phyloP scores from a whole-genome alignment of 805 yeast species.

The Starmerella roubikii region DNA sequence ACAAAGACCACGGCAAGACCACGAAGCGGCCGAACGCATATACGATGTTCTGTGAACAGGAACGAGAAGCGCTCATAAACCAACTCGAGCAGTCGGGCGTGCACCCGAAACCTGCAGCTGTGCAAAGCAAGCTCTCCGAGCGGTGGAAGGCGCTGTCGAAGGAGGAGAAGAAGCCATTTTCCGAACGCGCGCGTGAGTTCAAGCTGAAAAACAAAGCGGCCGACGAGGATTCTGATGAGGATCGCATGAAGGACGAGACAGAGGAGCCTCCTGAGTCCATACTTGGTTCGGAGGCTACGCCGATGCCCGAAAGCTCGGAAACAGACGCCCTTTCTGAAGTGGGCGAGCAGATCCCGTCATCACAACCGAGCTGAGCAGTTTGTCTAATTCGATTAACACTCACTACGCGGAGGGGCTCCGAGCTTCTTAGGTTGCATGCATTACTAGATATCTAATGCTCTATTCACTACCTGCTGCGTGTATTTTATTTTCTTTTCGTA shows the following conservation, averaged over 20 bases:
- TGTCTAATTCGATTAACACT: too few relatives aligned
- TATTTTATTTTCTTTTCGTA: too few relatives aligned
- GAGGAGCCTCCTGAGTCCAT: constrained; percentile 7
- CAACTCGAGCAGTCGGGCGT: constrained; percentile 32
- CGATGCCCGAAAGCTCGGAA: neutral
- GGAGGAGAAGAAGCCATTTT: constrained; percentile 17
- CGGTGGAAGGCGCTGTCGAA: constrained; percentile 58
- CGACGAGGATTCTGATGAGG: constrained; percentile 11
- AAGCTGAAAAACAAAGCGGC: constrained; percentile 7
- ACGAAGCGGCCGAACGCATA: constrained; percentile 47
- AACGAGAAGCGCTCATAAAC: constrained; percentile 56
- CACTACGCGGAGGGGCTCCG: too few relatives aligned
- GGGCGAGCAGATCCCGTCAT: neutral
- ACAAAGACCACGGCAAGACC: neutral
- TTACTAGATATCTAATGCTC: too few relatives aligned
- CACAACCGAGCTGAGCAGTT: too few relatives aligned
- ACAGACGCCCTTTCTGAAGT: neutral
- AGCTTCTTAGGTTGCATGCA: too few relatives aligned
- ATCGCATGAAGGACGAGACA: constrained; percentile 10
- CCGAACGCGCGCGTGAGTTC: constrained; percentile 15
- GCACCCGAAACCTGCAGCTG: constrained; percentile 4
- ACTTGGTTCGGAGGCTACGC: neutral
- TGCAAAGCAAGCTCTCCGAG: constrained; percentile 33
- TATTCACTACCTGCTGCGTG: too few relatives aligned
- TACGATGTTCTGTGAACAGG: constrained; percentile 71